phyloP scores from a whole-genome alignment of 306 rosid species.

The Begonia fuchsioides region DNA sequence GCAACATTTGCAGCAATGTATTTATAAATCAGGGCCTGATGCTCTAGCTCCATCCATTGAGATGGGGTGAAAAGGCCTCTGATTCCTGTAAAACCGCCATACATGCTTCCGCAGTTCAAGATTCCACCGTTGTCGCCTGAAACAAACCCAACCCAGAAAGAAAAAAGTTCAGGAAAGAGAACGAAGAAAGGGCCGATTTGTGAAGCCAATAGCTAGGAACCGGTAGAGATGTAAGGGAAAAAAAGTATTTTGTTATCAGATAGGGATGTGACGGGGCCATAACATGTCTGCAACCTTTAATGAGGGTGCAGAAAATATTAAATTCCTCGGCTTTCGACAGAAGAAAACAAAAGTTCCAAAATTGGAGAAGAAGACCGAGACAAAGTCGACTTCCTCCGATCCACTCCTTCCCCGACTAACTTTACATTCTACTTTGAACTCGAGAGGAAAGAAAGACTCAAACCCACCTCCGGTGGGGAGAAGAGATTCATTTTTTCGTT shows the following conservation, averaged over 20 bases:
- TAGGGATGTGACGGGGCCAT: slow-evolving; percentile 8
- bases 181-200: background rate
- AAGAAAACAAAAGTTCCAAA: slow-evolving; percentile 2
- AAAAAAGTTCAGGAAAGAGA: background rate
- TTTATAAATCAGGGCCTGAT: slow-evolving; percentile 93
- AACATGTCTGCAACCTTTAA: slow-evolving; percentile 13
- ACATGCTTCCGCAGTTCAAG: slow-evolving; percentile 27
- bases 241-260: background rate
- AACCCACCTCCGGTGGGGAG: too few species aligned
- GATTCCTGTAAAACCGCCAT: slow-evolving; percentile 30
- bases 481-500: too few species aligned
- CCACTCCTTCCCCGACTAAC: background rate
- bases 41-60: slow-evolving; percentile 95
- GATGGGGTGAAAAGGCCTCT: slow-evolving; percentile 76
- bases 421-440: background rate
- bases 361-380: slow-evolving; percentile 9
- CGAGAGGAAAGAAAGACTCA: background rate
- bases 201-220: slow-evolving; percentile 6
- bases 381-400: slow-evolving; percentile 15
- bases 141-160: slow-evolving; percentile 7
- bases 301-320: slow-evolving; percentile 10
- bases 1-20: slow-evolving; percentile 66
- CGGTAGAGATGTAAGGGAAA: too few species aligned
- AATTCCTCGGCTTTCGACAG: slow-evolving; percentile 7
- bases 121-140: slow-evolving; percentile 44